Evolutionary conservation across 2,329 filamentous ascomycete species (phyloP).

Genomic region (Cordyceps farinosa): DNA sequence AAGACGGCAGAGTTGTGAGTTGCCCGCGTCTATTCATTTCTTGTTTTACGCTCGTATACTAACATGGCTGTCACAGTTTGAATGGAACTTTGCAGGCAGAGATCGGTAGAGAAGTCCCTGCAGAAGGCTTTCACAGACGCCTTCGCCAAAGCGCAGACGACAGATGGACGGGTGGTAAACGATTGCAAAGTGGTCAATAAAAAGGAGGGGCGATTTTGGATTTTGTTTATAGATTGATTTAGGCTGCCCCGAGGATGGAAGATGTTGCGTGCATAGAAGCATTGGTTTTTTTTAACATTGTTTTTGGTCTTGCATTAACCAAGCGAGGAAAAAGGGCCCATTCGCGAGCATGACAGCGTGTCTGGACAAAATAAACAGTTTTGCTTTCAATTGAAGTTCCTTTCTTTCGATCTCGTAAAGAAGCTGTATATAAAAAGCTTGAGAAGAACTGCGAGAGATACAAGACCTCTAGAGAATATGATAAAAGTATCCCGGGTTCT

Average conservation of each 20-base stretch:
- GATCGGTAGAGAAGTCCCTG: slow-evolving; percentile 46
- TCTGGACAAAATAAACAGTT: slow-evolving; percentile 6
- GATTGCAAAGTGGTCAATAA: neutral
- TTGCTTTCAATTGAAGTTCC: slow-evolving; percentile 1
- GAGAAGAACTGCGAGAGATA: neutral
- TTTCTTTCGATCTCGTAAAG: neutral
- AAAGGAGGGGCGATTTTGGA: neutral
- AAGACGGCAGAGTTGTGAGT: slow-evolving; percentile 79
- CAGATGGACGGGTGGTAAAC: neutral
- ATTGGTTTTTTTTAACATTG: neutral
- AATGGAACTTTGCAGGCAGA: slow-evolving; percentile 59
- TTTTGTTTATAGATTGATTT: neutral
- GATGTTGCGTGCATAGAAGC: neutral
- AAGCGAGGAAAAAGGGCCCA: neutral
- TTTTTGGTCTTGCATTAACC: neutral
- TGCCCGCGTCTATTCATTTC: neutral
- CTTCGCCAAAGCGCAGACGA: neutral
- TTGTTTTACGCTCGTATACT: slow-evolving; percentile 11
- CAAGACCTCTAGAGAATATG: neutral
- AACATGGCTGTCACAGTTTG: slow-evolving; percentile 44
- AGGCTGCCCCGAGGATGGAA: neutral
- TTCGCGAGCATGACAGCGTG: neutral
- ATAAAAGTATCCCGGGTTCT: neutral
- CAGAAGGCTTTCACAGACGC: neutral
- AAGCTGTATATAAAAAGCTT: neutral